Percentiles rank a stretch among this genome's conserved stretches.
These are phyloP conservation scores for Phaeosphaeriaceae sp. DNA, from an alignment of 2,329 filamentous ascomycete genomes.

Conservation along the genomic window DNA sequence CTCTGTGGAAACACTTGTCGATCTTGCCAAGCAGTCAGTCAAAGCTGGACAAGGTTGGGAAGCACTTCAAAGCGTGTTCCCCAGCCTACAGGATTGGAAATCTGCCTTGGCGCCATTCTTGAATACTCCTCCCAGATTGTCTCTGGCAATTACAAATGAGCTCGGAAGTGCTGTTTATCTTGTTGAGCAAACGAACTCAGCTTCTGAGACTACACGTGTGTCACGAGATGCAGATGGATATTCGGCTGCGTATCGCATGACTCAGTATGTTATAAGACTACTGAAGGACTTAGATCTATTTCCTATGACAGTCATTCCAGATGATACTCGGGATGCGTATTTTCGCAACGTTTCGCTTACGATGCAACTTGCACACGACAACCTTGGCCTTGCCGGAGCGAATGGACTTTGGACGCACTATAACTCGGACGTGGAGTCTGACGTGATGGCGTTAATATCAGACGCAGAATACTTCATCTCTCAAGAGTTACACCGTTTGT, in stretches of 20 bases:
- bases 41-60: conserved; percentile 38
- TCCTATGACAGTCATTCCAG: conserved; percentile 43
- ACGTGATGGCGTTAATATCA: conserved; percentile 60
- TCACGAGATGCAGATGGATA: conserved; percentile 71
- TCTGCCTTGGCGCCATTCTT: conserved; percentile 65
- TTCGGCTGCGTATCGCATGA: conserved; percentile 76
- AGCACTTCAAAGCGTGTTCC: conserved; percentile 61
- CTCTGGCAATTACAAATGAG: conserved; percentile 75
- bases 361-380: conserved; percentile 64
- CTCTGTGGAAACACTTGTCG: conserved; percentile 63
- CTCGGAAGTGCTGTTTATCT: conserved; percentile 75
- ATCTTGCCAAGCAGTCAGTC: conserved; percentile 59
- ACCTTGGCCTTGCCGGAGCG: conserved; percentile 61
- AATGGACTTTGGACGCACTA: conserved; percentile 61
- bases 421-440: conserved; percentile 57
- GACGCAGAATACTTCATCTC: conserved; percentile 58
- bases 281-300: conserved; percentile 53
- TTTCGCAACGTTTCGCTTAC: conserved; percentile 61
- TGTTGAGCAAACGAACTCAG: conserved; percentile 47
- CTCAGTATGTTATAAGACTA: conserved; percentile 70
- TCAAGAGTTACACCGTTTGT: conserved; percentile 46
- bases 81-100: conserved; percentile 69
- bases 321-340: conserved; percentile 33
- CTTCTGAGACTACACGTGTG: conserved; percentile 37
- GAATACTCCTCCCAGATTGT: conserved; percentile 60